Conservation (phyloP, 2,329 filamentous ascomycete genomes). For the Chaetomiaceae sp. region DNA sequence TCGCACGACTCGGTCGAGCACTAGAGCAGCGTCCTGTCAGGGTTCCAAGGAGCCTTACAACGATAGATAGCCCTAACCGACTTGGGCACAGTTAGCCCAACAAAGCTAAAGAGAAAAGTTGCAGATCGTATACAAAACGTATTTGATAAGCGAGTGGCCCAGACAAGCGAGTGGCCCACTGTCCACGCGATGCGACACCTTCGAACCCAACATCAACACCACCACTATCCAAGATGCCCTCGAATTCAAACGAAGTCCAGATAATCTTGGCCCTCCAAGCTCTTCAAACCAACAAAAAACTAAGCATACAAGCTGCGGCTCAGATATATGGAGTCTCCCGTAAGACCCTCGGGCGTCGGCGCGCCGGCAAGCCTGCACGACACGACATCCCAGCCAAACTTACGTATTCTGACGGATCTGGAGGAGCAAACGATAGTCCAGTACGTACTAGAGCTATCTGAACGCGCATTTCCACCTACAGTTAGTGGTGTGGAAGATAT, state of each 20-base stretch:
- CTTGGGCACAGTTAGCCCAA: too few relatives aligned
- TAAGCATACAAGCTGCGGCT: constrained; percentile 2
- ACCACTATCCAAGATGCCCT: constrained; percentile 3
- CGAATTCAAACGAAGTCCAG: not conserved
- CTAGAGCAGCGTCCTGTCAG: too few relatives aligned
- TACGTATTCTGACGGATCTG: too few relatives aligned
- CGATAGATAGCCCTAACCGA: too few relatives aligned
- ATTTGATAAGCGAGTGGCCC: not conserved
- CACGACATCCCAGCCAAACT: not conserved
- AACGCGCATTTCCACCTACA: too few relatives aligned
- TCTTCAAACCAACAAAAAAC: constrained; percentile 2
- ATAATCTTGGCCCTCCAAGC: constrained; percentile 1
- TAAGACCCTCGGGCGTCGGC: not conserved
- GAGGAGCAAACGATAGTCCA: too few relatives aligned
- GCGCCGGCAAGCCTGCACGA: constrained; percentile 3
- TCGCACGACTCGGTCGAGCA: too few relatives aligned
- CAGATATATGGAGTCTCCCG: constrained; percentile 1
- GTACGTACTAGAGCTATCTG: too few relatives aligned
- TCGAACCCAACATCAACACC: constrained; percentile 1
- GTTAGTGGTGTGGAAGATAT: too few relatives aligned
- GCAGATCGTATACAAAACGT: not conserved
- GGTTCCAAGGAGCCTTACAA: too few relatives aligned
- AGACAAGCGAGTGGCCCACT: constrained; percentile 1
- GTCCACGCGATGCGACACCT: not conserved
- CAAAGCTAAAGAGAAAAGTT: too few relatives aligned